Percentiles rank a stretch among this genome's conserved stretches.
Conservation (phyloP, 495 filamentous ascomycete species). For the Lindgomyces ingoldianus region DNA sequence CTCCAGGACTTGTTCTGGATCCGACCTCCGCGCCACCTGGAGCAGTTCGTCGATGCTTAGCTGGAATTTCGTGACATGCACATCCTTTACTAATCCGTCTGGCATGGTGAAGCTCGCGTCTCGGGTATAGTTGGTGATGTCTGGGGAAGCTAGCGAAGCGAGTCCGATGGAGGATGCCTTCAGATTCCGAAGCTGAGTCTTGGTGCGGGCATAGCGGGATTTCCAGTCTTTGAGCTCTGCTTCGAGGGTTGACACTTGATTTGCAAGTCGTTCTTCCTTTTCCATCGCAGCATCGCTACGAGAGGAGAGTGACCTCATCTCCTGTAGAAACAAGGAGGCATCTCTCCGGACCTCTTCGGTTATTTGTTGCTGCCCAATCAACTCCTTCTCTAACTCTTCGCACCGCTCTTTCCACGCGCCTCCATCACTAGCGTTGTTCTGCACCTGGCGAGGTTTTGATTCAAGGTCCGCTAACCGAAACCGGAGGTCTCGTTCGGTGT, state of each 20-base stretch:
- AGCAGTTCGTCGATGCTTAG: constrained; percentile 91
- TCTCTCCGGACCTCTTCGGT: constrained; percentile 86
- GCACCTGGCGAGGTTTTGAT: constrained; percentile 12
- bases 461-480: constrained; percentile 61
- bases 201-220: constrained; percentile 79
- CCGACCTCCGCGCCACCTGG: constrained; percentile 69
- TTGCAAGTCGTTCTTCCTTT: constrained; percentile 73
- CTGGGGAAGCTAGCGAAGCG: constrained; percentile 49
- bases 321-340: constrained; percentile 77
- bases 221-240: constrained; percentile 86
- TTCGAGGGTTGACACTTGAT: constrained; percentile 72
- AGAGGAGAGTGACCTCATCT: constrained; percentile 85
- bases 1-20: constrained; percentile 69
- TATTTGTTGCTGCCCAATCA: constrained; percentile 75
- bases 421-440: constrained; percentile 41
- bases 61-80: constrained; percentile 93
- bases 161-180: constrained; percentile 77
- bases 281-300: constrained; percentile 77
- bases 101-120: constrained; percentile 71
- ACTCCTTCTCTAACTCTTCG: constrained; percentile 67
- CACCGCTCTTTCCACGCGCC: constrained; percentile 57
- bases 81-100: constrained; percentile 79
- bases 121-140: constrained; percentile 62
- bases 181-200: constrained; percentile 79
- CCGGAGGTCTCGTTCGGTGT: constrained; percentile 63